Conservation (phyloP, 208 protist genomes). For the Hexamita inflata region DNA sequence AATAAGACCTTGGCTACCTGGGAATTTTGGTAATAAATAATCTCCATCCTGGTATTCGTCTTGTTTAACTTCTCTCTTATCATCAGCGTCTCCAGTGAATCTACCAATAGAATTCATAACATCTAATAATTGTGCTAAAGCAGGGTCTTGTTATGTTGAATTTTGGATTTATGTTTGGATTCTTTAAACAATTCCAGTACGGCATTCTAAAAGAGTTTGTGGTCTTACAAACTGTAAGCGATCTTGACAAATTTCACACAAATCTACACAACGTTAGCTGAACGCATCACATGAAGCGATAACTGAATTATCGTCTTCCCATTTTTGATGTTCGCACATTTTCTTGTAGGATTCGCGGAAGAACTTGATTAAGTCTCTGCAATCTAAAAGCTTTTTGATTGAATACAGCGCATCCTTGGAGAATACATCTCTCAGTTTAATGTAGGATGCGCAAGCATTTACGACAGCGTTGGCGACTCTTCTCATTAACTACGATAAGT, state of each 20-base stretch:
- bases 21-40: constrained; percentile 21
- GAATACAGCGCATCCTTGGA: background rate
- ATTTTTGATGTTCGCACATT: background rate
- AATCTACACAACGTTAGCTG: background rate
- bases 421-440: constrained; percentile 10
- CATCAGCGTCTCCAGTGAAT: background rate
- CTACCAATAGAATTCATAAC: background rate
- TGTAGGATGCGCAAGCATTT: background rate
- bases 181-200: background rate
- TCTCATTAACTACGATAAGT: background rate
- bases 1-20: background rate
- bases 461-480: background rate
- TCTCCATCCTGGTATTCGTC: background rate
- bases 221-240: constrained; percentile 2
- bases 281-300: constrained; percentile 1
- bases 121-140: background rate
- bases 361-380: background rate
- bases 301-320: background rate
- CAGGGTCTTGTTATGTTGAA: background rate
- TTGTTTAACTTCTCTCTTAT: background rate
- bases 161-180: background rate
- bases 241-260: constrained; percentile 18
- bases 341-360: background rate
- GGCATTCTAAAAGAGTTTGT: background rate
- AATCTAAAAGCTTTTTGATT: background rate